Base-by-base conservation (phyloP, 192 early-diverging fungal genomes). In the Coemansia sp. region DNA sequence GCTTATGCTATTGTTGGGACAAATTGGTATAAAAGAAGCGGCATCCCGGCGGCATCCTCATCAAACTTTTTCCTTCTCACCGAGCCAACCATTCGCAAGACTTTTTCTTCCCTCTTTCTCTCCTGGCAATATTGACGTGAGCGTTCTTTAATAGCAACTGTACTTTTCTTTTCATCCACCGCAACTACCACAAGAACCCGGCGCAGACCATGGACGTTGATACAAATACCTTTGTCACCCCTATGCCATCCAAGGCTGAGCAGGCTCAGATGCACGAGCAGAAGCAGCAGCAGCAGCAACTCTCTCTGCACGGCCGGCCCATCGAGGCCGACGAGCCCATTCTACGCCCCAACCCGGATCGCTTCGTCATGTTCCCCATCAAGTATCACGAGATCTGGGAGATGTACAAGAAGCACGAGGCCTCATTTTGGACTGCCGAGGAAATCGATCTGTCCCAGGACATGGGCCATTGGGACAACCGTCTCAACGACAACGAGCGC, bases 381-480 rank as follows among this genome's bases (percentile, higher is more conserved):
- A 89, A 92, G 85, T 94, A 92, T 83, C 89, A 91, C 76, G 94
- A 96, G 88, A 90, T 95, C 71, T 97, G 95, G 95, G 88, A 95
- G 68, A 93, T 96, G 90, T 96, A 98, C 89, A 96, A 98, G 78
- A 98, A 98, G 82, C 94, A 94, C 72, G 94, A 95, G 73, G 95
- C 95, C 4, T 95, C 94, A 10, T 96, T 96, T 86, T 98, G 95
- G 95, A 95, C 94, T 0, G 95, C 92, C 16, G 95, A 97, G 76
- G 94, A 97, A 71, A 92, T 95, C 63, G 95, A 98, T 78, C 88
- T 98, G 23, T 90, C 90, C 71, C 94, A 98, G 76, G 95, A 98
- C 79, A 85, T 87, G 73, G 66, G 81, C 67, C 92, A 98, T 76
- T 98, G 94, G 94, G 94, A 96, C 69, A 77, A 83, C 72, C 88